Base-by-base conservation (phyloP, 441 rosid genomes). In the Gossypium trilobum region DNA sequence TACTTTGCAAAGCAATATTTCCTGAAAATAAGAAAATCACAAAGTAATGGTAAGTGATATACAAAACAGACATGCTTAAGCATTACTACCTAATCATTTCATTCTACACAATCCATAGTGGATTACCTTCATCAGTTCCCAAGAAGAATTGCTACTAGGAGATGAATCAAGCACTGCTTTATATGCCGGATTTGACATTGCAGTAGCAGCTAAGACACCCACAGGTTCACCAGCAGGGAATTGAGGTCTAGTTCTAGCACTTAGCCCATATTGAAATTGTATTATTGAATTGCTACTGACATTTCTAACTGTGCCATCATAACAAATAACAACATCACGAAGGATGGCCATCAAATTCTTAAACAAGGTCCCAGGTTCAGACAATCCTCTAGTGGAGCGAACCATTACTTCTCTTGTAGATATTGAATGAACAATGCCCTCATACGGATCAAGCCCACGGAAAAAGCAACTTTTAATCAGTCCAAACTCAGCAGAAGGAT, bases 101-200 rank as follows among this genome's bases (percentile, higher is more conserved):
- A 57, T 72, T 69, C 55, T 58, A 55, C 59, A 1, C 33, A 48
- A 52, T 42, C 16, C 55, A 66, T 36, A 25, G 74, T 4, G 31
- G 46, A 65, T 27, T 44, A 95, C 99, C 97, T 95, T 95, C 99
- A 95, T 95, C 80, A 83, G 78, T 70, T 95, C 99, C 99, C 99
- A 95, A 9, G 97, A 92, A 8, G 90, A 87, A 76, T 87, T 95
- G 82, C 97, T 92, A 70, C 85, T 92, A 9, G 97, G 87, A 75
- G 87, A 75, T 57, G 99, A 93, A 88, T 95, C 99, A 74, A 95
- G 96, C 71, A 95, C 98, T 1, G 99, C 99, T 80, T 92, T 95
- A 54, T 92, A 92, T 7, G 99, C 99, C 72, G 99, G 98, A 83
- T 86, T 92, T 27, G 99, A 92, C 96, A 95, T 92, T 19, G 99